phyloP scores from a whole-genome alignment of 73 alveolate species.

The Paramecium sexaurelia region DNA sequence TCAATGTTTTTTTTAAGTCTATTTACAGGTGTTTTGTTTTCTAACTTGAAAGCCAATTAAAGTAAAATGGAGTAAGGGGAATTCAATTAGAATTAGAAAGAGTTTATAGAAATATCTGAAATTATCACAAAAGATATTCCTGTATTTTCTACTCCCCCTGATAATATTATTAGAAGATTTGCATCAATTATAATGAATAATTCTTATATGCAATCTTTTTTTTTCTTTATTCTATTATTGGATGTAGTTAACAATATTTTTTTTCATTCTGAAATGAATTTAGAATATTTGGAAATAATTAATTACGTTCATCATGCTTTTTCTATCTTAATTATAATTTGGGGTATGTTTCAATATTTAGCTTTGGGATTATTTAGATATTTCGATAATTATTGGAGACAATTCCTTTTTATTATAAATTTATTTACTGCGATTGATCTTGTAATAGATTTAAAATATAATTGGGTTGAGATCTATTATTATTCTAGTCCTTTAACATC shows the following conservation, averaged over 20 bases:
- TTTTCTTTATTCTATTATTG: background rate
- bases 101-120: conserved; percentile 7
- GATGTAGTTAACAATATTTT: background rate
- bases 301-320: background rate
- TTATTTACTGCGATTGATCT: background rate
- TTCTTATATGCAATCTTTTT: background rate
- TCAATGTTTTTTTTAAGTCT: conserved; percentile 37
- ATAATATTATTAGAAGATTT: background rate
- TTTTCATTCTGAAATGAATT: background rate
- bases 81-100: background rate
- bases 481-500: background rate
- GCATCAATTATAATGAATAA: background rate
- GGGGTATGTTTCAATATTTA: background rate
- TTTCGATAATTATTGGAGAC: conserved; percentile 44
- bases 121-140: background rate
- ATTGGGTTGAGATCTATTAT: background rate
- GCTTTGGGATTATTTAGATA: conserved; percentile 16
- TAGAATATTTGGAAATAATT: background rate
- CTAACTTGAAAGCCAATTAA: background rate
- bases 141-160: conserved; percentile 17
- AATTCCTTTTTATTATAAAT: background rate
- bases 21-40: background rate
- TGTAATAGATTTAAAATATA: background rate
- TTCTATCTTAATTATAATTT: background rate
- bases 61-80: background rate